These are phyloP conservation scores for Talaromyces marneffei DNA, from an alignment of 2,329 filamentous ascomycete species.

Conservation along the genomic window DNA sequence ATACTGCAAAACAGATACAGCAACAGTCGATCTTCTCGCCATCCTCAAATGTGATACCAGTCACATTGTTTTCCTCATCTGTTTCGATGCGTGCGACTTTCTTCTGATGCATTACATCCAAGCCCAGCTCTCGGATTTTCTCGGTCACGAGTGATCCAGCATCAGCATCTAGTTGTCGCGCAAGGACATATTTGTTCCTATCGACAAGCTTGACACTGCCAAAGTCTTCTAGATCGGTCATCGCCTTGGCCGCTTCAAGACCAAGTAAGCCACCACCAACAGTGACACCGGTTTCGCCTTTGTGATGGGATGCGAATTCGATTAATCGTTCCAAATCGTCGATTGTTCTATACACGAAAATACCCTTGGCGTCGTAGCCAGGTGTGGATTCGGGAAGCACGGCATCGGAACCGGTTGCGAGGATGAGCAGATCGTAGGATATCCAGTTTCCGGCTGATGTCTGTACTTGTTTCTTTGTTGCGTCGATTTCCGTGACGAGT, in stretches of 20 bases:
- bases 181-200: slow-evolving; percentile 74
- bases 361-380: slow-evolving; percentile 70
- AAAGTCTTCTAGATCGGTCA: slow-evolving; percentile 77
- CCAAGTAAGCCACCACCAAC: slow-evolving; percentile 81
- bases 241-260: slow-evolving; percentile 83
- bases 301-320: slow-evolving; percentile 60
- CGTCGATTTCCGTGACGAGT: slow-evolving; percentile 61
- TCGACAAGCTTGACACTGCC: slow-evolving; percentile 72
- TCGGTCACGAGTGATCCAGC: slow-evolving; percentile 77
- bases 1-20: slow-evolving; percentile 74
- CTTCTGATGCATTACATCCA: slow-evolving; percentile 74
- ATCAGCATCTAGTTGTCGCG: slow-evolving; percentile 73
- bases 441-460: slow-evolving; percentile 66
- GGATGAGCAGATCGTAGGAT: slow-evolving; percentile 71
- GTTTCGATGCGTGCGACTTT: slow-evolving; percentile 67
- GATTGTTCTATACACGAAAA: slow-evolving; percentile 86
- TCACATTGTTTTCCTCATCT: slow-evolving; percentile 61
- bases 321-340: slow-evolving; percentile 75
- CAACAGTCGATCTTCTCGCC: slow-evolving; percentile 70
- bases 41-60: slow-evolving; percentile 73
- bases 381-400: slow-evolving; percentile 67
- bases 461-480: slow-evolving; percentile 58
- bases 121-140: slow-evolving; percentile 69
- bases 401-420: slow-evolving; percentile 83
- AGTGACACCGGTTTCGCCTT: slow-evolving; percentile 65